These are phyloP conservation scores for Wickerhamiella parazyma DNA, from an alignment of 805 yeast genomes.

Conservation along the genomic window DNA sequence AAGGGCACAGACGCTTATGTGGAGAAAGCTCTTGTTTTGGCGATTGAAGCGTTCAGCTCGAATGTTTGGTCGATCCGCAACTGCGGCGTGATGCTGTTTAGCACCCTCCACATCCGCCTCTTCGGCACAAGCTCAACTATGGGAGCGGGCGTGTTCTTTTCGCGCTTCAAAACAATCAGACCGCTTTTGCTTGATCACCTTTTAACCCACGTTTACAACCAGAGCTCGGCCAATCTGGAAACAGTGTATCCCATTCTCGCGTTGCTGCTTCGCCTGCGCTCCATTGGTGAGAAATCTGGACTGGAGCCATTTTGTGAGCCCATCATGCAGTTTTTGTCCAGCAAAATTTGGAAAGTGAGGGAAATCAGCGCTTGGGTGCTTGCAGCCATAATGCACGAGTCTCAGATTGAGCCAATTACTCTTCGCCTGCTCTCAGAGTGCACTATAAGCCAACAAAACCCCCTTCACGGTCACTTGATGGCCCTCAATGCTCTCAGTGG, in stretches of 20 bases:
- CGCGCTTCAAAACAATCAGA: slow-evolving; percentile 43
- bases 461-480: slow-evolving; percentile 10
- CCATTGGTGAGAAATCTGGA: slow-evolving; percentile 41
- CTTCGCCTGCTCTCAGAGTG: slow-evolving; percentile 18
- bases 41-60: slow-evolving; percentile 51
- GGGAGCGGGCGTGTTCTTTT: slow-evolving; percentile 58
- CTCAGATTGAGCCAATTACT: slow-evolving; percentile 23
- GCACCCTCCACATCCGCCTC: slow-evolving; percentile 65
- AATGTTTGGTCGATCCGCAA: slow-evolving; percentile 77
- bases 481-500: slow-evolving; percentile 3
- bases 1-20: slow-evolving; percentile 37
- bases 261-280: slow-evolving; percentile 53
- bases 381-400: slow-evolving; percentile 31
- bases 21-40: slow-evolving; percentile 43
- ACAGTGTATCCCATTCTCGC: slow-evolving; percentile 64
- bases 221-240: slow-evolving; percentile 27
- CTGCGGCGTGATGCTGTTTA: slow-evolving; percentile 86
- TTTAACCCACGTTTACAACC: slow-evolving; percentile 23
- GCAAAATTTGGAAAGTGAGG: slow-evolving; percentile 65
- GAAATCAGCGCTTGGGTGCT: slow-evolving; percentile 72
- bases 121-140: slow-evolving; percentile 38
- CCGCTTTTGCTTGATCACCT: slow-evolving; percentile 29
- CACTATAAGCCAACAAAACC: slow-evolving; percentile 4
- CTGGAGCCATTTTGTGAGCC: slow-evolving; percentile 39
- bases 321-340: slow-evolving; percentile 36